Evolutionary conservation across 805 yeast species (phyloP), one percentile per base, ranked within the genome.

Genomic region (Tanozyma kutaoensis): DNA sequence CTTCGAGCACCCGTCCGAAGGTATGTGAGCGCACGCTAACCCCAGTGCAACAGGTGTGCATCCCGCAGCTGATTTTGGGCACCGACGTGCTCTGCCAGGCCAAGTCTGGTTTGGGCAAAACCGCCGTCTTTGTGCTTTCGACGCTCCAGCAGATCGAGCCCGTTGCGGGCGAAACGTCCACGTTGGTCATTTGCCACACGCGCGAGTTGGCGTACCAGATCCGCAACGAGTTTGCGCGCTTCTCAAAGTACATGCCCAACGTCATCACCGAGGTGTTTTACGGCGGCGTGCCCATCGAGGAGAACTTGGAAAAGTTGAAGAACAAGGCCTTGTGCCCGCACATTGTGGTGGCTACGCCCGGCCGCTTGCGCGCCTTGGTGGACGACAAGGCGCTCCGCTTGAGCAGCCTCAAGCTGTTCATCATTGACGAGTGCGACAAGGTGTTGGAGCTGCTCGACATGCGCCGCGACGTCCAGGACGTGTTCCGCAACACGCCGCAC

Each of bases 1-100:
- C 68, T 88, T 88, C 54, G 98, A 88, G 67, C 98, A 88, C 66
- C 98, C 98, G 40, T 84, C 95, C 40, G 98, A 88, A 77, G 93
- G 91, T 80, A 62, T 71, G 91, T 76, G n/a, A n/a, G n/a, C n/a
- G n/a, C n/a, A n/a, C n/a, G n/a, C n/a, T n/a, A 20, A 5, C 24
- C 38, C 37, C 52, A 79, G 98, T 88, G 41, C 98, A 88, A 66
- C 98, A 88, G 66, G 88, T 84, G 43, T 82, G 95, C 60, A 91
- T 88, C 48, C 98, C 98, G 29, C 97, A 91, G 63, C 81, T 96
- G 31, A 84, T 88, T 50, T 78, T 88, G 44, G 98, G 97, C 50
- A 88, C 95, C 36, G 98, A 88, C 52, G 97, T 88, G 33, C 63
- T 88, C 42, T 91, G 98, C 66, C 98, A 88, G 69, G 98, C 98